Base-by-base conservation (phyloP, 345 rosid genomes). In the Moricandia arvensis region DNA sequence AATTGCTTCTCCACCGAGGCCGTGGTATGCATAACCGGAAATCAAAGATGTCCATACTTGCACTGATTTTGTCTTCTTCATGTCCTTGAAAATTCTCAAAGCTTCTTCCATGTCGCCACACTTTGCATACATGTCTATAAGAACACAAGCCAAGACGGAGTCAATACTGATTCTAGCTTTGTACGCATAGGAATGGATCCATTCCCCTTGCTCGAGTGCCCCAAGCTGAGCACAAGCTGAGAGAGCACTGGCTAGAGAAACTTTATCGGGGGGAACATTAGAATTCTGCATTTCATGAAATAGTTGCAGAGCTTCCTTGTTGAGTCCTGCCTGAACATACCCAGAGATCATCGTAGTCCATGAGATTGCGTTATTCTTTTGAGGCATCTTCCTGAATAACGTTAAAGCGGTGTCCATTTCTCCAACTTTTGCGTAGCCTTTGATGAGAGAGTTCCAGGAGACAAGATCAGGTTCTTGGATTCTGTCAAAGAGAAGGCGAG, bases 201-300 rank as follows among this genome's bases (percentile, higher is more conserved):
- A 91, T 77, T 86, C 85, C 72, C 97, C 97, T 80, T 86, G 90
- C 43, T 91, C 96, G 68, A 87, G 49, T 51, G 90, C 91, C 51
- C 89, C 96, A 1, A 91, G 89, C 76, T 83, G 79, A 27, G 97
- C 83, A 63, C 96, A 90, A 21, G 97, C 96, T 11, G 93, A 86
- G 16, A 90, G 77, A 34, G 85, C 75, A 63, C 78, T 87, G 29
- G 85, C 80, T 5, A 91, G 61, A 4, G 82, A 75, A 51, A 86
- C 85, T 16, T 76, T 82, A 65, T 91, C 93, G 24, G 91, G 91
- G 63, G 83, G 73, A 16, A 88, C 79, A 38, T 85, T 82, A 24
- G 85, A 82, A 47, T 41, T 79, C 86, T 86, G 91, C 97, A 90
- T 91, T 64, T 86, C 83, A 24, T 79, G 83, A 68, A 89, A 91